phyloP scores from a whole-genome alignment of 345 rosid genomes.

The Eucalyptus decipiens region DNA sequence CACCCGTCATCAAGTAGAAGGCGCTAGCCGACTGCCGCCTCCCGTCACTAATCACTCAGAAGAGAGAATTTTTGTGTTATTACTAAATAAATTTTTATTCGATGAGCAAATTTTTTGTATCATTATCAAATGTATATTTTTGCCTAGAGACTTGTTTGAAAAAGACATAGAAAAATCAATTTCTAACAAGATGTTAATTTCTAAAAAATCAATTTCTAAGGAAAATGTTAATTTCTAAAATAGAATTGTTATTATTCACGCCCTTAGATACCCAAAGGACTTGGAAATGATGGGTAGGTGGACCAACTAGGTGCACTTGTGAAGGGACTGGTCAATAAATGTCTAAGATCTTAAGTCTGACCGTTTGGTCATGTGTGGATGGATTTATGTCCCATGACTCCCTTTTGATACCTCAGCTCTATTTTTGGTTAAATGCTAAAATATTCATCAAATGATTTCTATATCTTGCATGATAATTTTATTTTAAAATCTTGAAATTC shows the following conservation, averaged over 20 bases:
- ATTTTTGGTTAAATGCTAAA: background rate
- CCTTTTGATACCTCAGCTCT: background rate
- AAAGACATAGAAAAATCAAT: too few relatives aligned
- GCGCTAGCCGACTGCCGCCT: rapidly evolving
- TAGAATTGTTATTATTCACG: too few relatives aligned
- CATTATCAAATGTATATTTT: too few relatives aligned
- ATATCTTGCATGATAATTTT: background rate
- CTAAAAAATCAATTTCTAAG: rapidly evolving
- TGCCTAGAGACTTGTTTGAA: rapidly evolving
- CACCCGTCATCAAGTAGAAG: too few relatives aligned
- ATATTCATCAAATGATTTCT: background rate
- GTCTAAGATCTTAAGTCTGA: background rate
- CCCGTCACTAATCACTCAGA: rapidly evolving
- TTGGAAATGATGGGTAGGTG: background rate
- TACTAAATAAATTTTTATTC: too few relatives aligned
- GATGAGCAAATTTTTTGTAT: too few relatives aligned
- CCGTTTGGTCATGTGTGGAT: background rate
- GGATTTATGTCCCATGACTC: background rate
- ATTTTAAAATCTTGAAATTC: background rate
- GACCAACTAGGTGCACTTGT: background rate
- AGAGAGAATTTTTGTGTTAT: too few relatives aligned
- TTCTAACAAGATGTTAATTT: rapidly evolving
- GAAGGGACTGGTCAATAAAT: background rate
- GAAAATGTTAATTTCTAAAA: rapidly evolving
- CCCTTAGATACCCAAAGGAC: background rate